Percentiles rank a stretch among this genome's conserved stretches.
Evolutionary conservation across 1,139 yeast genomes (phyloP).

Genomic region (Diutina neorugosa): DNA sequence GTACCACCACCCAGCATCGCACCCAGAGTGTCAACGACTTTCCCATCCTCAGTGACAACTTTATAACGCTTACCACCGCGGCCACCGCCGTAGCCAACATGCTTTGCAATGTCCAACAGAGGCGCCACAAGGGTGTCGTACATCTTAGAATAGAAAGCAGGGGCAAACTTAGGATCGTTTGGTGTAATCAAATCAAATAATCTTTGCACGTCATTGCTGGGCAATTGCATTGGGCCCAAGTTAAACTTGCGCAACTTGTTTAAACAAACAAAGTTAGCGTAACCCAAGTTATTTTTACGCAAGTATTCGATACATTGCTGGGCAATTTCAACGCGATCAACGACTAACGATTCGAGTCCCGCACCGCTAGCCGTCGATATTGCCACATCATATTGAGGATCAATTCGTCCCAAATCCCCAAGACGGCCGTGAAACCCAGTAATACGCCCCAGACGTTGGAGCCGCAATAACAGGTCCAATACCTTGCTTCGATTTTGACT

Average conservation of each 20-base stretch:
- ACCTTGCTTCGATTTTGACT: constrained; percentile 66
- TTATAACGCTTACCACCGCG: constrained; percentile 46
- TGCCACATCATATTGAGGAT: constrained; percentile 81
- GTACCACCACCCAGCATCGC: constrained; percentile 97
- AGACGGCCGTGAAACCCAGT: constrained; percentile 80
- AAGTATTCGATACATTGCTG: constrained; percentile 84
- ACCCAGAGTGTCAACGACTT: constrained; percentile 89
- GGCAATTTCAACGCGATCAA: constrained; percentile 87
- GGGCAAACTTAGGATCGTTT: constrained; percentile 53
- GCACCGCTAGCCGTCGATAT: constrained; percentile 85
- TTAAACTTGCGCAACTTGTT: constrained; percentile 61
- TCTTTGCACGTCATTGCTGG: constrained; percentile 60
- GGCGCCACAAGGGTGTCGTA: constrained; percentile 81
- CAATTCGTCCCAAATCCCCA: constrained; percentile 85
- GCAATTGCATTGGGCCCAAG: constrained; percentile 47
- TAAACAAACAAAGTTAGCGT: constrained; percentile 77
- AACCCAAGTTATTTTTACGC: constrained; percentile 75
- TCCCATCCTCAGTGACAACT: constrained; percentile 90
- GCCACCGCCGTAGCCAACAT: constrained; percentile 66
- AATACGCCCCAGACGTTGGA: constrained; percentile 74
- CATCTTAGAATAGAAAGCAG: constrained; percentile 83
- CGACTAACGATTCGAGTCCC: constrained; percentile 84
- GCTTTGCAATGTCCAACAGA: constrained; percentile 68
- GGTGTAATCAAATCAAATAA: constrained; percentile 75
- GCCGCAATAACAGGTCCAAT: constrained; percentile 50